Percentiles rank a stretch among this genome's conserved stretches.
These are phyloP conservation scores for Clarireedia hainanense DNA, from an alignment of 2,329 filamentous ascomycete species.

Conservation along the genomic window DNA sequence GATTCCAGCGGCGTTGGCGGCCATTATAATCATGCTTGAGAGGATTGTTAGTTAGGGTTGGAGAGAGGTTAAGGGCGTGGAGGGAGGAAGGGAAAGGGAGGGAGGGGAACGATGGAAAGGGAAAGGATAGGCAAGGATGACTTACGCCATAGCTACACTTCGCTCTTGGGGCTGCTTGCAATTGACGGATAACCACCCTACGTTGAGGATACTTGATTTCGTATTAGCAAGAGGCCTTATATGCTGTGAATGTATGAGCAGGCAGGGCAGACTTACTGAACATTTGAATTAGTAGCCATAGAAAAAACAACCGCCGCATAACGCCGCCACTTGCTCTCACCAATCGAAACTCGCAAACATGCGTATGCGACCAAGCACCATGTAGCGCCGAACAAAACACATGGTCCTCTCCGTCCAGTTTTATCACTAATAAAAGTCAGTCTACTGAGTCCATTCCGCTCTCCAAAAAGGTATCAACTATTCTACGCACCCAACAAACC, in stretches of 20 bases:
- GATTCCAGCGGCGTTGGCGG: conserved; percentile 23
- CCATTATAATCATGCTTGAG: conserved; percentile 25
- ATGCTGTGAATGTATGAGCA: background rate
- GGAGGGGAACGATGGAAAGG: too few species aligned
- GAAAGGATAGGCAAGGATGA: background rate
- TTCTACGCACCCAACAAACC: background rate
- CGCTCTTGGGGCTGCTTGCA: conserved; percentile 26
- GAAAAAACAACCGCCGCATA: conserved; percentile 26
- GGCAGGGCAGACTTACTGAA: conserved; percentile 2
- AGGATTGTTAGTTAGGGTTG: conserved; percentile 13
- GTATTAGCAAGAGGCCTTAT: background rate
- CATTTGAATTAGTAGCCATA: conserved; percentile 19
- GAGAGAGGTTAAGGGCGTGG: background rate
- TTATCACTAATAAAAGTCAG: conserved; percentile 19
- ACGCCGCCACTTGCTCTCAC: conserved; percentile 15
- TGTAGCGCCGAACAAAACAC: conserved; percentile 29
- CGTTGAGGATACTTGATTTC: conserved; percentile 17
- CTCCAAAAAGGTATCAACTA: too few species aligned
- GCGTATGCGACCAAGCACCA: conserved; percentile 34
- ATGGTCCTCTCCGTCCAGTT: conserved; percentile 30
- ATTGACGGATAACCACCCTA: conserved; percentile 26
- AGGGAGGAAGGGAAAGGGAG: background rate
- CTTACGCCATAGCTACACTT: conserved; percentile 25
- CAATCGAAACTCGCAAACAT: conserved; percentile 28
- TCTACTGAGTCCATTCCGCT: too few species aligned